These are phyloP conservation scores for Colletotrichum melonis DNA, from an alignment of 2,329 filamentous ascomycete genomes.

Conservation along the genomic window DNA sequence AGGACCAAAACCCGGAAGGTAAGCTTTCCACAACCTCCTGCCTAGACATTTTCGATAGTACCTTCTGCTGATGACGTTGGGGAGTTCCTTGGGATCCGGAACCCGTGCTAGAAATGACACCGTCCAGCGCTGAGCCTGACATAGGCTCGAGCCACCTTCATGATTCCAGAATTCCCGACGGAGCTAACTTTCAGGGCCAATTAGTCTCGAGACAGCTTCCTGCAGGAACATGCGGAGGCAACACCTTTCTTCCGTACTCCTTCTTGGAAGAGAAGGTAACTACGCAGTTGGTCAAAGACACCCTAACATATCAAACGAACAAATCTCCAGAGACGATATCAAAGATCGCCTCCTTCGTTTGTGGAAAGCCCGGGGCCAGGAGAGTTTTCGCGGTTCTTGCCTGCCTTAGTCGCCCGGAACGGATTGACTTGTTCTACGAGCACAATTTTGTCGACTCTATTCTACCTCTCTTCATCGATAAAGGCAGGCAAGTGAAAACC, in stretches of 20 bases:
- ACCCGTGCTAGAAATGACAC: too few relatives aligned
- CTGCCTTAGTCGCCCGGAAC: fast-evolving
- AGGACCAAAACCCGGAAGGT: too few relatives aligned
- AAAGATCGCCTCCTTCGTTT: neutral
- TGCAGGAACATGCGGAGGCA: neutral
- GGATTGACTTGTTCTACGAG: neutral
- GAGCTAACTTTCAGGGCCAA: neutral
- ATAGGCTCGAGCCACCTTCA: too few relatives aligned
- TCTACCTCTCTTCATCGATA: neutral
- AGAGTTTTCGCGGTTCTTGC: neutral
- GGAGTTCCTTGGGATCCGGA: too few relatives aligned
- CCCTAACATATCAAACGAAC: fast-evolving
- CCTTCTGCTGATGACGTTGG: too few relatives aligned
- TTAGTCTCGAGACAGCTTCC: neutral
- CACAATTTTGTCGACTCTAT: neutral
- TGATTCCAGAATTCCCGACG: too few relatives aligned
- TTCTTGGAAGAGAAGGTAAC: neutral
- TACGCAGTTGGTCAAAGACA: neutral
- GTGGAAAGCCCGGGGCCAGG: neutral
- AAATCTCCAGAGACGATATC: fast-evolving
- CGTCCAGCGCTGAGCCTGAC: too few relatives aligned
- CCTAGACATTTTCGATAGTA: too few relatives aligned
- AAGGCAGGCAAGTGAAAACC: neutral
- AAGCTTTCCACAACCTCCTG: too few relatives aligned
- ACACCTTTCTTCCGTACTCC: neutral